phyloP scores from a whole-genome alignment of 225 moss, liverwort and hornwort genomes.

The Polytrichum formosum region DNA sequence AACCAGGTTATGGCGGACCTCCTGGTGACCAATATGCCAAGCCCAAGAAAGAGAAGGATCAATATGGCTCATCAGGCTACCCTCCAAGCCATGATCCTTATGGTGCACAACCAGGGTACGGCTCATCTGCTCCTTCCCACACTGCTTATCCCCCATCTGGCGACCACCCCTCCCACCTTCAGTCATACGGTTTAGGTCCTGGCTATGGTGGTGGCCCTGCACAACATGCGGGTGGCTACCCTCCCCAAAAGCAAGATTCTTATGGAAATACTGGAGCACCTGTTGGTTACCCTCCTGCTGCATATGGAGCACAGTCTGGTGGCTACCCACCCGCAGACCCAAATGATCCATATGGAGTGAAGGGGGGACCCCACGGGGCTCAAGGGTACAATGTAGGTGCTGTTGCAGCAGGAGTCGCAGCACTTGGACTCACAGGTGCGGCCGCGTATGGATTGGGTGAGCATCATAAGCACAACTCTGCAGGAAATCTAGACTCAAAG shows the following conservation, averaged over 20 bases:
- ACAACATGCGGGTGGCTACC: slow-evolving; percentile 25
- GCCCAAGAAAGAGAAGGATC: slow-evolving; percentile 4
- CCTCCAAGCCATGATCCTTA: slow-evolving; percentile 5
- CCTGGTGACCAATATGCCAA: background rate
- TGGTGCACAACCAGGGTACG: slow-evolving; percentile 5
- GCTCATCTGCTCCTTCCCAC: slow-evolving; percentile 13
- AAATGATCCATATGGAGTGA: slow-evolving; percentile 1
- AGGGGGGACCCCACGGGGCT: slow-evolving; percentile 1
- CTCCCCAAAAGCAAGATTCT: slow-evolving; percentile 20
- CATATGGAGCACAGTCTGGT: slow-evolving; percentile 6
- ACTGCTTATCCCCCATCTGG: slow-evolving; percentile 19
- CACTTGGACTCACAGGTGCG: slow-evolving; percentile 29
- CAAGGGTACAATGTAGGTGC: slow-evolving; percentile 35
- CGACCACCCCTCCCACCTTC: background rate
- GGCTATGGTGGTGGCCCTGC: background rate
- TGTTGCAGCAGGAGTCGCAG: slow-evolving; percentile 39
- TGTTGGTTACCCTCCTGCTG: slow-evolving; percentile 9
- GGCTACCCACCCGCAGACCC: slow-evolving; percentile 13
- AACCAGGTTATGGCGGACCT: background rate
- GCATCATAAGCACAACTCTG: slow-evolving; percentile 1
- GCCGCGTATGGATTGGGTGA: slow-evolving; percentile 7
- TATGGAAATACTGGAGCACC: slow-evolving; percentile 3
- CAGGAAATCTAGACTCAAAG: background rate
- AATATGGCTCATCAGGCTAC: slow-evolving; percentile 2
- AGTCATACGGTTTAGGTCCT: slow-evolving; percentile 4